Conservation (phyloP, 108 stramenopile genomes). For the Skeletonema potamos region DNA sequence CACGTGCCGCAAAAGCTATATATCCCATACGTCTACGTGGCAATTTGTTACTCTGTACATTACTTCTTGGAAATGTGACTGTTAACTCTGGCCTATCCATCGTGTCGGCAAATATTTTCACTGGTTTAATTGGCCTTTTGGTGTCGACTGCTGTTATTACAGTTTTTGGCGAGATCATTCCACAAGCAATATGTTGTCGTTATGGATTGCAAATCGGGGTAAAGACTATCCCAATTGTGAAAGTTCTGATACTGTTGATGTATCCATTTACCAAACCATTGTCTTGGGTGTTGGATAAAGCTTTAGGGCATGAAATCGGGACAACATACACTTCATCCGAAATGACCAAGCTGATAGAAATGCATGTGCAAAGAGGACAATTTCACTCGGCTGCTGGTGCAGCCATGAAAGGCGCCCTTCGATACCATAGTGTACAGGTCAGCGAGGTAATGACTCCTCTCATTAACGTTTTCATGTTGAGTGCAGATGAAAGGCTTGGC, state of each 20-base stretch:
- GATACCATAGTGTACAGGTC: slow-evolving; percentile 83
- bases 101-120: slow-evolving; percentile 84
- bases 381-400: slow-evolving; percentile 86
- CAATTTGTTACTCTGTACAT: slow-evolving; percentile 95
- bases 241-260: slow-evolving; percentile 75
- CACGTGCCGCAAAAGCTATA: slow-evolving; percentile 67
- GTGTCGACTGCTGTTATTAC: slow-evolving; percentile 87
- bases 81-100: slow-evolving; percentile 96
- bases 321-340: slow-evolving; percentile 88
- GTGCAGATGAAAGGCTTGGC: slow-evolving; percentile 82
- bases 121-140: slow-evolving; percentile 89
- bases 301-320: slow-evolving; percentile 91
- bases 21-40: slow-evolving; percentile 92
- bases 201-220: slow-evolving; percentile 92
- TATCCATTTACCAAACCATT: slow-evolving; percentile 83
- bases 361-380: slow-evolving; percentile 84
- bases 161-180: slow-evolving; percentile 98
- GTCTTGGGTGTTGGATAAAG: slow-evolving; percentile 61
- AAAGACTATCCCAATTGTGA: slow-evolving; percentile 81
- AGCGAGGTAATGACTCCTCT: slow-evolving; percentile 94
- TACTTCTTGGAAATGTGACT: slow-evolving; percentile 96
- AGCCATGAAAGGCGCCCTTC: slow-evolving; percentile 95
- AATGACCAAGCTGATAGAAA: slow-evolving; percentile 89
- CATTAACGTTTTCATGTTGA: slow-evolving; percentile 92
- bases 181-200: slow-evolving; percentile 93